Evolutionary conservation across 192 early-diverging fungal species (phyloP).

Genomic region (Haplosporangium gracile): DNA sequence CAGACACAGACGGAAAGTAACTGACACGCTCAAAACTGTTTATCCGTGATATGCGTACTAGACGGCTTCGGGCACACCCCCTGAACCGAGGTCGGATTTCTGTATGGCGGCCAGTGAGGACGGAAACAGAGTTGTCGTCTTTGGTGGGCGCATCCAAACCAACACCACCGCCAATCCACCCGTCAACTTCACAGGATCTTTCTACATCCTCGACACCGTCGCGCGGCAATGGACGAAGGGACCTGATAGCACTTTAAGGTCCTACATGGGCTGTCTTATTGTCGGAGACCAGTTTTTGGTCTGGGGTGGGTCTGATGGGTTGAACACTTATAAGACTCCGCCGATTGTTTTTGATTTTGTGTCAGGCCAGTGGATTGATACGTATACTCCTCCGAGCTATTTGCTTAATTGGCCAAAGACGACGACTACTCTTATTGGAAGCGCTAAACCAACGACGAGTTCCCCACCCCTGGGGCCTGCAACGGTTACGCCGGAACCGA

Average conservation of each 20-base stretch:
- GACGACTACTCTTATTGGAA: neutral
- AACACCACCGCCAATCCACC: conserved; percentile 4
- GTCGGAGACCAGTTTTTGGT: conserved; percentile 36
- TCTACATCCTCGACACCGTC: conserved; percentile 17
- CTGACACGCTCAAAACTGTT: neutral
- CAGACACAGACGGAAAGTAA: neutral
- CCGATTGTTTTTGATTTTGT: conserved; percentile 31
- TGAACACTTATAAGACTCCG: conserved; percentile 2
- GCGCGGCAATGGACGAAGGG: conserved; percentile 25
- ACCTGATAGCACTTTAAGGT: conserved; percentile 9
- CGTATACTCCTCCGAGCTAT: conserved; percentile 31
- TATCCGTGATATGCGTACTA: neutral
- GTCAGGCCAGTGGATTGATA: conserved; percentile 7
- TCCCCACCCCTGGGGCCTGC: neutral
- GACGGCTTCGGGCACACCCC: conserved; percentile 22
- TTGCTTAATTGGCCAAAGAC: conserved; percentile 9
- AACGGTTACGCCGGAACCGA: neutral
- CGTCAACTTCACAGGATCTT: conserved; percentile 11
- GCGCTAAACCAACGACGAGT: neutral
- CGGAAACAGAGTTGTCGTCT: conserved; percentile 34
- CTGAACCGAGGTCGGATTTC: conserved; percentile 30
- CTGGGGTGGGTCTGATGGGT: conserved; percentile 30
- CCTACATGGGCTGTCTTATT: conserved; percentile 35
- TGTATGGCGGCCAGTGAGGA: conserved; percentile 39
- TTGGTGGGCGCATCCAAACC: conserved; percentile 20